phyloP scores from a whole-genome alignment of 768 basidiomycete species.

The Suillus spraguei region DNA sequence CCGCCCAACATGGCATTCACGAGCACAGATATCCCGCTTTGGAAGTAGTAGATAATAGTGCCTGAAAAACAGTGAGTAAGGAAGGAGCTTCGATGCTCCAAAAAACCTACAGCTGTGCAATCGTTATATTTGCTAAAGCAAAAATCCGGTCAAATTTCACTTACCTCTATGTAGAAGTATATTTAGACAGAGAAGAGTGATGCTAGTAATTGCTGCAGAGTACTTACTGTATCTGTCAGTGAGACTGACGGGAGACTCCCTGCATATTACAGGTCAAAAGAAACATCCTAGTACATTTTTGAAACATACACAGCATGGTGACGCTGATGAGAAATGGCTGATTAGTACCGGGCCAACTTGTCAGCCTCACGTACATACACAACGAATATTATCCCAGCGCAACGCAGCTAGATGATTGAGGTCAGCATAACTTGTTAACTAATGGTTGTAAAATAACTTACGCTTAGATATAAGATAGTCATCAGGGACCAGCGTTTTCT shows the following conservation, averaged over 20 bases:
- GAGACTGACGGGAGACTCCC: not conserved
- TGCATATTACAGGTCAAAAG: not conserved
- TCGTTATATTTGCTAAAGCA: not conserved
- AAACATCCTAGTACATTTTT: no score
- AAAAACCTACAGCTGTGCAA: not conserved
- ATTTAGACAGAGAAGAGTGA: not conserved
- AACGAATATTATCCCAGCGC: not conserved
- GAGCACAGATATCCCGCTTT: not conserved
- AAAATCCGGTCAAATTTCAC: not conserved
- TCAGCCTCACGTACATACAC: not conserved
- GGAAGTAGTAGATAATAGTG: not conserved
- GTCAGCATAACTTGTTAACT: not conserved
- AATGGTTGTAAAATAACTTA: not conserved
- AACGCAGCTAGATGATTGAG: not conserved
- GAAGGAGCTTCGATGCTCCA: not conserved
- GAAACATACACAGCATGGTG: not conserved
- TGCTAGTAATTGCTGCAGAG: not conserved
- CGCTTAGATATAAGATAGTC: not conserved
- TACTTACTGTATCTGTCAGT: not conserved
- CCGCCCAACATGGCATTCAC: not conserved
- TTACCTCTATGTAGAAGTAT: not conserved
- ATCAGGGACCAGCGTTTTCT: not conserved
- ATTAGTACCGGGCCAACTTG: not conserved
- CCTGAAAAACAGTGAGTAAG: not conserved
- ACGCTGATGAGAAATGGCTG: not conserved